Conservation (phyloP, 768 basidiomycete genomes). For the Xanthoconium purpureum region DNA sequence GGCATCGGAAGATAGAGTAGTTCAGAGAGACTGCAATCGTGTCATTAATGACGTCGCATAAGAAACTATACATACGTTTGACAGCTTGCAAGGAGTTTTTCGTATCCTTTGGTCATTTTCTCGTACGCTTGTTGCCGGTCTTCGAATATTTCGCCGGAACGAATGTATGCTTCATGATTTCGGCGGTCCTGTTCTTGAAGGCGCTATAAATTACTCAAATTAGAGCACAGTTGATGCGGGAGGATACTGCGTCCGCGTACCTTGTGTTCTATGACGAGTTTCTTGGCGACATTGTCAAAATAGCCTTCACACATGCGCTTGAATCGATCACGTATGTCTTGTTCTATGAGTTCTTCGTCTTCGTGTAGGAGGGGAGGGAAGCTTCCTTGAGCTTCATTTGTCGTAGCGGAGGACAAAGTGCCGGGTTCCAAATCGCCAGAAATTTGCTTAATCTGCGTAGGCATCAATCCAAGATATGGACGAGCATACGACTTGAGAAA, state of each 20-base stretch:
- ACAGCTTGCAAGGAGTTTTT: conserved; percentile 84
- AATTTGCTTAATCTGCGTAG: conserved; percentile 59
- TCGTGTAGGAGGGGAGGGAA: conserved; percentile 46
- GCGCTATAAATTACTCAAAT: conserved; percentile 47
- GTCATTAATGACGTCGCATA: conserved; percentile 9
- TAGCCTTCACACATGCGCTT: conserved; percentile 92
- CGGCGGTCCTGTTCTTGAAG: conserved; percentile 95
- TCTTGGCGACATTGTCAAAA: conserved; percentile 88
- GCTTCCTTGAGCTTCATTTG: conserved; percentile 31
- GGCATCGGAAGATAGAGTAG: conserved; percentile 83
- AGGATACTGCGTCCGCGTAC: conserved; percentile 40
- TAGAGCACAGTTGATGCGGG: background rate
- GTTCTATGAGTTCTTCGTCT: conserved; percentile 76
- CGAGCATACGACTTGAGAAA: conserved; percentile 92
- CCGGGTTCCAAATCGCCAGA: conserved; percentile 53
- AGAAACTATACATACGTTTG: conserved; percentile 61
- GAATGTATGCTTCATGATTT: conserved; percentile 99
- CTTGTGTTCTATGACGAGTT: conserved; percentile 87
- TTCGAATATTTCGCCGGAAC: conserved; percentile 98
- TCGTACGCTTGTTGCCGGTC: conserved; percentile 98
- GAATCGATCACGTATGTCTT: conserved; percentile 83
- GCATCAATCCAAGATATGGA: conserved; percentile 79
- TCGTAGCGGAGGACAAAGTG: conserved; percentile 43
- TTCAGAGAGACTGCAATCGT: conserved; percentile 71
- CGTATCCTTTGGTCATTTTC: conserved; percentile 95